Conservation (phyloP, 2,329 filamentous ascomycete genomes). For the Truncatella angustata region DNA sequence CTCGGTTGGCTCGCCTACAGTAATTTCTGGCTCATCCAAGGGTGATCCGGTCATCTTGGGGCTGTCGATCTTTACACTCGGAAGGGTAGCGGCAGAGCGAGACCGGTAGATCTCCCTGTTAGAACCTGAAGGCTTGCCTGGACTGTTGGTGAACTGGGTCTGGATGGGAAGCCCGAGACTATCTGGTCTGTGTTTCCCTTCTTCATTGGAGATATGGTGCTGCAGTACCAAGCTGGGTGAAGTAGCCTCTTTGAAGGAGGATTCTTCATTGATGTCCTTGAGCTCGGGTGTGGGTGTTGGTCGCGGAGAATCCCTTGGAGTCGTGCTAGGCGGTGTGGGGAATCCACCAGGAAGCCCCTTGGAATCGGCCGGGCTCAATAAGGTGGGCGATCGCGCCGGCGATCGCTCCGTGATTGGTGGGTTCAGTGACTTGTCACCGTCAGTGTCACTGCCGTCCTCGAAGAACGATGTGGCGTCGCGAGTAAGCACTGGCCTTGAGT, state of each 20-base stretch:
- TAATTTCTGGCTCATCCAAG: conserved; percentile 57
- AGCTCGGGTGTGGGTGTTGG: not conserved
- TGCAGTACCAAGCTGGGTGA: conserved; percentile 21
- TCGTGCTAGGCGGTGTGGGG: conserved; percentile 4
- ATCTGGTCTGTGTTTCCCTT: conserved; percentile 11
- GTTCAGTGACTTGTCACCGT: conserved; percentile 17
- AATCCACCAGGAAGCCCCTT: conserved; percentile 3
- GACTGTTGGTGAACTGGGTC: conserved; percentile 30
- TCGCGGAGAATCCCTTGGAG: not conserved
- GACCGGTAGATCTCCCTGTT: conserved; percentile 37
- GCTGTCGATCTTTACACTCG: conserved; percentile 48
- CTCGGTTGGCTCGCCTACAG: conserved; percentile 58
- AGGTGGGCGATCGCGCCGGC: not conserved
- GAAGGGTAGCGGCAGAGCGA: conserved; percentile 38
- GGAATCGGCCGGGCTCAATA: not conserved
- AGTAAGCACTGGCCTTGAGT: conserved; percentile 18
- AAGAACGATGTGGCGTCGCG: conserved; percentile 48
- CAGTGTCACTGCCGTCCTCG: conserved; percentile 52
- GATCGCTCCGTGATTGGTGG: not conserved
- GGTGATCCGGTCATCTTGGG: conserved; percentile 37
- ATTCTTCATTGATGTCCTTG: not conserved
- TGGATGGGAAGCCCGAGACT: conserved; percentile 35
- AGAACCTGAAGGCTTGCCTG: conserved; percentile 36
- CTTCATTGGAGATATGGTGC: conserved; percentile 16
- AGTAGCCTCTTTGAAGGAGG: conserved; percentile 4